Percentiles rank a stretch among this genome's conserved stretches.
Evolutionary conservation across 352 stramenopile species (phyloP).

Genomic region (Phytopythium oedochilum): DNA sequence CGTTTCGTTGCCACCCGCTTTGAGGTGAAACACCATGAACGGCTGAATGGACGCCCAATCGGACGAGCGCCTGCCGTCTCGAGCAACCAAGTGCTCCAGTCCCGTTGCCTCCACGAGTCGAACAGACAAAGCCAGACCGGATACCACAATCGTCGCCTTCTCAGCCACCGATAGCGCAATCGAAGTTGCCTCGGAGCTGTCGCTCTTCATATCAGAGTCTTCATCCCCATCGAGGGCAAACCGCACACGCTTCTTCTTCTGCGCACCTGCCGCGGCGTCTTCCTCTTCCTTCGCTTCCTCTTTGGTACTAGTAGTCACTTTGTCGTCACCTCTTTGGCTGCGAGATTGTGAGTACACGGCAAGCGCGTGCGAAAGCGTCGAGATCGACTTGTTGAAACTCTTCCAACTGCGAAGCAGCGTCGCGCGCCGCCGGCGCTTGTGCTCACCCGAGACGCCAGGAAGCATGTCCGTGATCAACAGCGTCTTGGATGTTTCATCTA

Average conservation of each 20-base stretch:
- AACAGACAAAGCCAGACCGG: slow-evolving; percentile 27
- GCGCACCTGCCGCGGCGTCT: slow-evolving; percentile 10
- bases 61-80: slow-evolving; percentile 23
- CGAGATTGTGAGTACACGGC: slow-evolving; percentile 11
- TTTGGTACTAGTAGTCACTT: neutral
- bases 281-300: slow-evolving; percentile 9
- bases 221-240: slow-evolving; percentile 30
- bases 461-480: slow-evolving; percentile 79
- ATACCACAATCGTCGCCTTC: neutral
- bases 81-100: slow-evolving; percentile 47
- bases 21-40: slow-evolving; percentile 43
- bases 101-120: slow-evolving; percentile 45
- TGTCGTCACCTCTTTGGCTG: neutral
- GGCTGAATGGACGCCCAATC: slow-evolving; percentile 41
- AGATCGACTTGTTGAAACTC: slow-evolving; percentile 63
- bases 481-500: slow-evolving; percentile 80
- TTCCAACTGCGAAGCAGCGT: slow-evolving; percentile 79
- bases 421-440: slow-evolving; percentile 55
- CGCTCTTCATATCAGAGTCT: neutral
- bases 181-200: neutral
- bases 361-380: slow-evolving; percentile 57
- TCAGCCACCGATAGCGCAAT: neutral
- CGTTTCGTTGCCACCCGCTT: slow-evolving; percentile 18
- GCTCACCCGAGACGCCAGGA: slow-evolving; percentile 62
- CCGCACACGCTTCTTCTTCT: slow-evolving; percentile 61